These are phyloP conservation scores for Pythium grandisporangium DNA, from an alignment of 352 stramenopile species.

Conservation along the genomic window DNA sequence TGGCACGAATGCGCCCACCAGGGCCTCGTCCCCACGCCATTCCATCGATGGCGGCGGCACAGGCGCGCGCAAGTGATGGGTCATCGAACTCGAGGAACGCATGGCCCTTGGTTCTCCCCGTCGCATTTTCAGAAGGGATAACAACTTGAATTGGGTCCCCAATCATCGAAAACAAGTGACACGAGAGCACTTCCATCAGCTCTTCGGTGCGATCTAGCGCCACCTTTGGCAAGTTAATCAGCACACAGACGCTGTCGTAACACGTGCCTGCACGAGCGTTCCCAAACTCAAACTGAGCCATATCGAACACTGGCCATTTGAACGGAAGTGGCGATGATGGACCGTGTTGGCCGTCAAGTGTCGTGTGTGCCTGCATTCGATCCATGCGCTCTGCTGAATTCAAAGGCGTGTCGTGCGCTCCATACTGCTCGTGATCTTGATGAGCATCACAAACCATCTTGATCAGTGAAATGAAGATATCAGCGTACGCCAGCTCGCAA, in stretches of 20 bases:
- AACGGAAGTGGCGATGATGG: conserved; percentile 14
- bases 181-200: conserved; percentile 65
- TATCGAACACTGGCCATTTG: conserved; percentile 85
- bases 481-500: conserved; percentile 69
- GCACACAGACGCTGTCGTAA: conserved; percentile 75
- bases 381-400: too few relatives aligned
- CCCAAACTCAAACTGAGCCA: conserved; percentile 84
- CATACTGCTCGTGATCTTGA: conserved; percentile 1
- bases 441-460: conserved; percentile 75
- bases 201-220: conserved; percentile 62
- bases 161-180: conserved; percentile 71
- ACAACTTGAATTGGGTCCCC: conserved; percentile 78
- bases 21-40: conserved; percentile 57
- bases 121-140: conserved; percentile 52
- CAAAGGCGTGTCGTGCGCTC: neutral
- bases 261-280: conserved; percentile 67
- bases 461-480: conserved; percentile 70
- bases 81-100: conserved; percentile 83
- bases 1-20: conserved; percentile 54
- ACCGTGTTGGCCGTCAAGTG: too few relatives aligned
- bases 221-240: conserved; percentile 79
- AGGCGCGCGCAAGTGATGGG: conserved; percentile 39
- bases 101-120: conserved; percentile 59
- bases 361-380: neutral
- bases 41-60: conserved; percentile 50